These are phyloP conservation scores for Penicillium olsonii DNA, from an alignment of 2,329 filamentous ascomycete species.

Conservation along the genomic window DNA sequence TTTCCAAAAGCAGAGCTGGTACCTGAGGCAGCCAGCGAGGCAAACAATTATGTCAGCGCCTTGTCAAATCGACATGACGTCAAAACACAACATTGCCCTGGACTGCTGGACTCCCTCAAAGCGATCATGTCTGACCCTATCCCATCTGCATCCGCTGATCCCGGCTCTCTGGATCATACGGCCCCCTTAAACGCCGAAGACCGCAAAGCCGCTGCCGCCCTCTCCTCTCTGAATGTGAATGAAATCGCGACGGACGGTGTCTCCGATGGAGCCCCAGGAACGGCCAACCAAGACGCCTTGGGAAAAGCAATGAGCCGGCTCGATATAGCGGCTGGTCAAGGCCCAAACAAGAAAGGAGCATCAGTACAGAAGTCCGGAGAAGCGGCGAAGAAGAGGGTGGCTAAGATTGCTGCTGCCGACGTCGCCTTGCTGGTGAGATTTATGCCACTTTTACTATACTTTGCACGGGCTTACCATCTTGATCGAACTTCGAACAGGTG, in stretches of 20 bases:
- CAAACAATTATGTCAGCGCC: conserved; percentile 5
- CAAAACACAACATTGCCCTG: neutral
- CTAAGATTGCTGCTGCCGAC: conserved; percentile 50
- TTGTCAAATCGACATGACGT: neutral
- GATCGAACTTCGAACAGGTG: conserved; percentile 25
- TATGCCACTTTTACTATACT: neutral
- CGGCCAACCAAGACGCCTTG: conserved; percentile 50
- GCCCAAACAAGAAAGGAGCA: conserved; percentile 19
- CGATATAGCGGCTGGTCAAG: conserved; percentile 43
- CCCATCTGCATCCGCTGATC: conserved; percentile 40
- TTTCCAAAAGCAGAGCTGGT: too few relatives aligned
- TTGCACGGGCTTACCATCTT: neutral
- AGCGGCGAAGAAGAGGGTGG: conserved; percentile 41
- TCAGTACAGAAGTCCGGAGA: conserved; percentile 31
- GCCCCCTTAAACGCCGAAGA: conserved; percentile 50
- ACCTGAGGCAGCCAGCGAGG: too few relatives aligned
- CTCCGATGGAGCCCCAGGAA: conserved; percentile 33
- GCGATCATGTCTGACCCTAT: conserved; percentile 46
- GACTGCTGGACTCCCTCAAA: neutral
- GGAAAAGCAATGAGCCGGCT: conserved; percentile 52
- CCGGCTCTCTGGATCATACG: conserved; percentile 33
- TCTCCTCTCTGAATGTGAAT: conserved; percentile 48
- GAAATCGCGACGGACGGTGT: conserved; percentile 39
- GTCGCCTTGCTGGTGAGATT: conserved; percentile 46
- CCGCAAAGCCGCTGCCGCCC: conserved; percentile 53